Evolutionary conservation across 2,329 filamentous ascomycete species (phyloP).

Genomic region (Epichloe bromicola): DNA sequence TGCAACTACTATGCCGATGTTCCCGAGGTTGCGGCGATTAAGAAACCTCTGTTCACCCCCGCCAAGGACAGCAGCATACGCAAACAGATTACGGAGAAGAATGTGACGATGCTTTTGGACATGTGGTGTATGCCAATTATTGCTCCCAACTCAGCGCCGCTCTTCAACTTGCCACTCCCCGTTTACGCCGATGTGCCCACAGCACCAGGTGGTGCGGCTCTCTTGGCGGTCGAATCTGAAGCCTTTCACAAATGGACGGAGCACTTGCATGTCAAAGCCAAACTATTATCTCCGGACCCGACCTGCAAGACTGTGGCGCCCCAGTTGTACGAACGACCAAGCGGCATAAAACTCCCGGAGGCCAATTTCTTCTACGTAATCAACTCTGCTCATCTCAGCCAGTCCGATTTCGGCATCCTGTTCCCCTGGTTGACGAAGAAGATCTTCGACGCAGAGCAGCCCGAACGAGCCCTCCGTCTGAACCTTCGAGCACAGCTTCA

Average conservation of each 20-base stretch:
- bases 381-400: slow-evolving; percentile 65
- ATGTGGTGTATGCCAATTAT: slow-evolving; percentile 68
- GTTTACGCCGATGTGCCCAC: slow-evolving; percentile 41
- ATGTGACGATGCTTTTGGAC: slow-evolving; percentile 58
- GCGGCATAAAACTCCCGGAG: slow-evolving; percentile 29
- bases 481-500: slow-evolving; percentile 48
- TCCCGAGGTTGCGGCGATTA: slow-evolving; percentile 32
- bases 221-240: slow-evolving; percentile 62
- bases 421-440: slow-evolving; percentile 58
- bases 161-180: slow-evolving; percentile 63
- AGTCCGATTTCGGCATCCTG: slow-evolving; percentile 72
- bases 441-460: slow-evolving; percentile 43
- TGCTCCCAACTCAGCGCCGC: slow-evolving; percentile 45
- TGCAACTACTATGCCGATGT: slow-evolving; percentile 54
- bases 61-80: slow-evolving; percentile 40
- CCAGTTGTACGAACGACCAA: slow-evolving; percentile 27
- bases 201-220: slow-evolving; percentile 40
- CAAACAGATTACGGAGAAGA: slow-evolving; percentile 54
- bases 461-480: slow-evolving; percentile 44
- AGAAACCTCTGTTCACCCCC: slow-evolving; percentile 49
- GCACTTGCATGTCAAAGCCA: slow-evolving; percentile 57
- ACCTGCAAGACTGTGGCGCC: slow-evolving; percentile 27
- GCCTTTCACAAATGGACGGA: slow-evolving; percentile 68
- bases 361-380: slow-evolving; percentile 65
- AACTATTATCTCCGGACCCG: slow-evolving; percentile 47